phyloP scores from a whole-genome alignment of 257 asterid genomes.

The Thymus quinquecostatus region DNA sequence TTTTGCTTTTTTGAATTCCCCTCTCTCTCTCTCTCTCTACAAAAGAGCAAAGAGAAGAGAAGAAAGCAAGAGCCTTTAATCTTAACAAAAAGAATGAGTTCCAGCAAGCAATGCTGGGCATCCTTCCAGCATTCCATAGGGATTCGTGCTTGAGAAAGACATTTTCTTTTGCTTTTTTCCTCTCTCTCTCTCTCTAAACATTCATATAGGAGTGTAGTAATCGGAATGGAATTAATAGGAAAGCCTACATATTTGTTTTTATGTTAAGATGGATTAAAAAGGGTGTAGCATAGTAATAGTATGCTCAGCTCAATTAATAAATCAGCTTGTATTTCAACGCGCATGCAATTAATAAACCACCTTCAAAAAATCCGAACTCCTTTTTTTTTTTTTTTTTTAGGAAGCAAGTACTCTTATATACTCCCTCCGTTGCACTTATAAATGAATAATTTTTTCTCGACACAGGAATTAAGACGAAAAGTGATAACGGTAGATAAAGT shows the following conservation, averaged over 20 bases:
- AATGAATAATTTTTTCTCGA: too few relatives aligned
- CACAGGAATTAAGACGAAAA: too few relatives aligned
- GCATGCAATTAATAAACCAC: not conserved
- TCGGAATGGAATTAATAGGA: too few relatives aligned
- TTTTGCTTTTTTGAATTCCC: conserved; percentile 32
- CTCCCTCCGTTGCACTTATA: too few relatives aligned
- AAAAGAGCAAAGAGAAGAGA: conserved; percentile 53
- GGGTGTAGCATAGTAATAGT: too few relatives aligned
- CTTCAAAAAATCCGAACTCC: not conserved
- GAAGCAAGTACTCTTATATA: not conserved
- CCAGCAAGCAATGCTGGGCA: conserved; percentile 84
- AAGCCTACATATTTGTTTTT: too few relatives aligned
- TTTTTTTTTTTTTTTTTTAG: not conserved
- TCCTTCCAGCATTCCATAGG: conserved; percentile 83
- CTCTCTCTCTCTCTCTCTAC: conserved; percentile 23
- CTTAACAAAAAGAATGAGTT: conserved; percentile 95
- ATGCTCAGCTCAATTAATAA: too few relatives aligned
- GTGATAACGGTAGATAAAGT: too few relatives aligned
- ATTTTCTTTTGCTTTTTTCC: conserved; percentile 72
- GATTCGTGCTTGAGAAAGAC: conserved; percentile 96
- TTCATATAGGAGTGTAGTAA: too few relatives aligned
- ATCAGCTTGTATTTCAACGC: not conserved
- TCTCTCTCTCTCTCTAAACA: conserved; percentile 8
- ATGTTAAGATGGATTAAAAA: too few relatives aligned
- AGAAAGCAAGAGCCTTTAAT: conserved; percentile 66